phyloP scores from a whole-genome alignment of 768 basidiomycete genomes.

The Boletellus ananas region DNA sequence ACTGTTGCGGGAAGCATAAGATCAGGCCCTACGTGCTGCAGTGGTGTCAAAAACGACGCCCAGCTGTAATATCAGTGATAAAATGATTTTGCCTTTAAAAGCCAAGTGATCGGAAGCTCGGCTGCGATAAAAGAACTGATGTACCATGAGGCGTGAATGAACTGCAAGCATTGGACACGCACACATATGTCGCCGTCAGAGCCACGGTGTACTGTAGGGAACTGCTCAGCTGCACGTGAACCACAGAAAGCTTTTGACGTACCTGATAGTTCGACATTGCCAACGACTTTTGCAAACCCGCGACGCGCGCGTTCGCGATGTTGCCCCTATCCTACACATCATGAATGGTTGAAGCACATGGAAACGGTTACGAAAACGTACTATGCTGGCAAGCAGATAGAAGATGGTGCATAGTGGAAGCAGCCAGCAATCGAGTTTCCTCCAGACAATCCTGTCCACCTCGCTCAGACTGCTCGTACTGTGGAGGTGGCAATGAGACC shows the following conservation, averaged over 20 bases:
- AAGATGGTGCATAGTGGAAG: slow-evolving; percentile 49
- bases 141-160: not conserved
- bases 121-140: slow-evolving; percentile 47
- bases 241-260: not conserved
- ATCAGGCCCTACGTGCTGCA: slow-evolving; percentile 45
- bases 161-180: not conserved
- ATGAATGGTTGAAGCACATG: not conserved
- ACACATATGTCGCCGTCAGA: slow-evolving; percentile 31
- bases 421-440: slow-evolving; percentile 46
- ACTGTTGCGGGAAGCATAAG: slow-evolving; percentile 59
- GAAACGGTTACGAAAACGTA: slow-evolving; percentile 23
- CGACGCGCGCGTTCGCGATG: slow-evolving; percentile 58
- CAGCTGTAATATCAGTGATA: not conserved
- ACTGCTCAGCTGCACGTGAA: not conserved
- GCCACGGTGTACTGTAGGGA: slow-evolving; percentile 32
- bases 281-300: slow-evolving; percentile 53
- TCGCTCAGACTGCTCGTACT: not conserved
- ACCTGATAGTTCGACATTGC: slow-evolving; percentile 29
- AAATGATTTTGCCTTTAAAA: slow-evolving; percentile 42
- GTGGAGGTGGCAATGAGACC: not conserved
- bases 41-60: not conserved
- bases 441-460: slow-evolving; percentile 42
- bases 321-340: slow-evolving; percentile 37
- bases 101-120: slow-evolving; percentile 57
- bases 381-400: slow-evolving; percentile 49